A percentile compares a stretch with the other conserved stretches of the same genome.
Conservation (phyloP, 1,284 basidiomycete species). For the Cryptococcus floricola region DNA sequence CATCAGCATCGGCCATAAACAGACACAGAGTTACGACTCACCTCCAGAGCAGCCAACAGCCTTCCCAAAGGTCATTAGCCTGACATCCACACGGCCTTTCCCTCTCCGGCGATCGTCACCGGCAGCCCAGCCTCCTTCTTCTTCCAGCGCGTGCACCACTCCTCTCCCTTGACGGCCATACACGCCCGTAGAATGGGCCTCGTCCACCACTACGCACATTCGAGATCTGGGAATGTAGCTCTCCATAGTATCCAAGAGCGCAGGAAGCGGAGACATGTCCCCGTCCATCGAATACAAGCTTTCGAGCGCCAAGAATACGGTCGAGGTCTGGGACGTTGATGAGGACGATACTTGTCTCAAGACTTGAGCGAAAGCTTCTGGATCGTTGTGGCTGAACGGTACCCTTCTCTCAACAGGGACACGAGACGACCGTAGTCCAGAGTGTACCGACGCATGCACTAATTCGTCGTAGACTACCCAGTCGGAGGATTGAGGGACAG, state of each 20-base stretch:
- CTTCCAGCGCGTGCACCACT: conserved; percentile 35
- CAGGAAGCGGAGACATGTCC: conserved; percentile 70
- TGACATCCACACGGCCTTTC: conserved; percentile 49
- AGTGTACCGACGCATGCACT: conserved; percentile 88
- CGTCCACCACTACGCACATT: conserved; percentile 62
- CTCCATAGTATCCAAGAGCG: conserved; percentile 57
- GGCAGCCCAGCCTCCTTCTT: conserved; percentile 50
- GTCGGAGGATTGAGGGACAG: conserved; percentile 74
- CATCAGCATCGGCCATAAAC: background rate
- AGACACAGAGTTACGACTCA: conserved; percentile 46
- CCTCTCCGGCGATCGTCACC: conserved; percentile 51
- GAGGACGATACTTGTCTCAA: conserved; percentile 16
- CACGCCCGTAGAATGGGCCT: conserved; percentile 84
- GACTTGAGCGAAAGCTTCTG: conserved; percentile 37
- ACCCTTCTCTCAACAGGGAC: conserved; percentile 47
- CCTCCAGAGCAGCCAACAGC: conserved; percentile 72
- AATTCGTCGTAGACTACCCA: conserved; percentile 79
- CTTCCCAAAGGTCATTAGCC: conserved; percentile 64
- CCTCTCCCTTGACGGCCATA: conserved; percentile 63
- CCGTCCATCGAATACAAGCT: conserved; percentile 95
- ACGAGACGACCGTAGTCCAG: conserved; percentile 74
- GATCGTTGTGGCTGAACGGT: conserved; percentile 72
- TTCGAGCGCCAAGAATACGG: conserved; percentile 68
- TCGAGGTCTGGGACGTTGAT: conserved; percentile 5
- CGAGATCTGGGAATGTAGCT: conserved; percentile 45